Evolutionary conservation across 2,329 filamentous ascomycete species (phyloP), one percentile per base, ranked within the genome.

Genomic region (Monosporascus ibericus): DNA sequence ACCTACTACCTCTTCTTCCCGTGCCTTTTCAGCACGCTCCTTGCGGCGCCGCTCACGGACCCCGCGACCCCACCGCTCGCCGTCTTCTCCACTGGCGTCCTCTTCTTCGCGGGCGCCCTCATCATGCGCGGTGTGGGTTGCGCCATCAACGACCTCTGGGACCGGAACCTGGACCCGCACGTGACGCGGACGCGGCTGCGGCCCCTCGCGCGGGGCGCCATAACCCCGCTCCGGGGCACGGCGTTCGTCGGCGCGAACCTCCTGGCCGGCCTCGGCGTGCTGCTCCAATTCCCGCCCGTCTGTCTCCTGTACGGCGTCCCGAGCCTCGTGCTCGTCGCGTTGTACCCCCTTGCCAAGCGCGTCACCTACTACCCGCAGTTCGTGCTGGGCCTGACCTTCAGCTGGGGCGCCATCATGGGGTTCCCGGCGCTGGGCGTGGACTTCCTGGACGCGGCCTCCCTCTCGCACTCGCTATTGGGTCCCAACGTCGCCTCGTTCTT

Each of bases 131-230:
- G 91, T 48, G 89, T 90, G 20, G 90, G 90, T 49, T 95, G 91
- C 69, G 87, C 87, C 18, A 90, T 95, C 72, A 95, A 95, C 67
- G 91, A 96, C 67, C 82, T 95, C 48, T 92, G 90, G 87, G 91
- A 95, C 69, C 83, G 89, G 51, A 88, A 94, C 61, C 84, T 95
- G 17, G 91, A 96, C 69, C 86, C 87, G 6, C 81, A 90, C 57
- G 90, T 95, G 15, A 72, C 80, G 2, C 81, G 91, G 47, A 95
- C 89, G 6, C 81, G 86, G 15, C 75, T 90, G 34, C 85, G 91
- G 17, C 91, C 91, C 3, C 87, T 96, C 55, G 90, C 91, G 1
- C 82, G 91, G 14, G 80, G 87, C 36, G 90, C 90, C 49, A 74
- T 95, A 48, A 85, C 82, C 3, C 87, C 88, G 0, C 78, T 82